Percentiles rank a stretch among this genome's conserved stretches.
Evolutionary conservation across 495 filamentous ascomycete genomes (phyloP).

Genomic region (Penicillium riverlandense): DNA sequence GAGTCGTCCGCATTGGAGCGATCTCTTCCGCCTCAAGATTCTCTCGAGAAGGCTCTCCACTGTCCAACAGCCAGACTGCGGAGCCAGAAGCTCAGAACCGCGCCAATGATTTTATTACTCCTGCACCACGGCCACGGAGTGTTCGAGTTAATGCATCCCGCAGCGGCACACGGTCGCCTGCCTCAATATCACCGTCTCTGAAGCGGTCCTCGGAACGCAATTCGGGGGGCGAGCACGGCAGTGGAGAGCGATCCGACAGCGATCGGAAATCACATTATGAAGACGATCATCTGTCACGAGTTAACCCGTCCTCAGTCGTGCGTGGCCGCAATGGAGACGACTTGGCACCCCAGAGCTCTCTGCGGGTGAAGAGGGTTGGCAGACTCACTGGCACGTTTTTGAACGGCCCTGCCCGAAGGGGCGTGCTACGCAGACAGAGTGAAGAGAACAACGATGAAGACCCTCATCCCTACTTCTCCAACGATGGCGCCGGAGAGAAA

Average conservation of each 20-base stretch:
- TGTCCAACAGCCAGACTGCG: constrained; percentile 25
- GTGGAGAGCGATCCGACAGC: constrained; percentile 36
- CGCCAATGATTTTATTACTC: constrained; percentile 55
- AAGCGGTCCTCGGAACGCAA: constrained; percentile 29
- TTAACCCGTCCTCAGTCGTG: constrained; percentile 44
- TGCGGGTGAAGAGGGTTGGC: constrained; percentile 66
- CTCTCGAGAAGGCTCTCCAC: constrained; percentile 26
- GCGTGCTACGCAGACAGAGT: constrained; percentile 60
- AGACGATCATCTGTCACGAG: constrained; percentile 37
- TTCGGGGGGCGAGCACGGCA: constrained; percentile 28
- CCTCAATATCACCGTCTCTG: constrained; percentile 34
- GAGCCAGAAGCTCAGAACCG: constrained; percentile 19
- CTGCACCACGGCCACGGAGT: constrained; percentile 54
- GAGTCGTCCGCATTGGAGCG: constrained; percentile 54
- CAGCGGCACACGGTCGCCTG: constrained; percentile 28
- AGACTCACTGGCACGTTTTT: constrained; percentile 66
- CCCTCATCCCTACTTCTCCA: constrained; percentile 15
- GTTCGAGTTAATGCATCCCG: constrained; percentile 50
- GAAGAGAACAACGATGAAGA: constrained; percentile 55
- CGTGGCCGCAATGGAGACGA: constrained; percentile 46
- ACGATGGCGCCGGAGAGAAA: constrained; percentile 22
- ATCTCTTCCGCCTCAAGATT: constrained; percentile 27
- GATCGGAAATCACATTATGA: constrained; percentile 35
- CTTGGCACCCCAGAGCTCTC: constrained; percentile 54
- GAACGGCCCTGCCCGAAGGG: constrained; percentile 66